phyloP scores from a whole-genome alignment of 306 rosid species.

The Ammopiptanthus mongolicus region DNA sequence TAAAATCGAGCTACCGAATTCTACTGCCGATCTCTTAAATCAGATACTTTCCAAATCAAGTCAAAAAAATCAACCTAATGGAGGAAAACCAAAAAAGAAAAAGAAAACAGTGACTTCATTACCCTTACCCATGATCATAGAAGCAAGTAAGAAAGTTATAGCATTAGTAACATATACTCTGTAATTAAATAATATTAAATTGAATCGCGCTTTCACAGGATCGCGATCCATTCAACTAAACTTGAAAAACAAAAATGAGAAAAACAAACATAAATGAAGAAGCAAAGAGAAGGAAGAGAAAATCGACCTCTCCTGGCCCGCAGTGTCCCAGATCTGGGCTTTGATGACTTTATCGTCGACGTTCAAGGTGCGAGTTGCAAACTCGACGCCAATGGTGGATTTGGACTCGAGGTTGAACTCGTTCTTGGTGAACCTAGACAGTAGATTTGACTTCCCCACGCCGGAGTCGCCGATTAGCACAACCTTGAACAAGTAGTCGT shows the following conservation, averaged over 20 bases:
- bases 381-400: constrained; percentile 78
- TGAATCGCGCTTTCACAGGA: neutral
- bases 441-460: constrained; percentile 73
- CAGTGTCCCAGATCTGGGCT: constrained; percentile 88
- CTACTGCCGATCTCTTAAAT: neutral
- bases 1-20: too few relatives aligned
- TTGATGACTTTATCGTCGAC: constrained; percentile 62
- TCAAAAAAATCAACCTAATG: neutral
- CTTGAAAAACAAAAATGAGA: too few relatives aligned
- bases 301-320: constrained; percentile 72
- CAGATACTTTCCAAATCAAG: neutral
- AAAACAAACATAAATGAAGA: neutral
- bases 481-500: constrained; percentile 70
- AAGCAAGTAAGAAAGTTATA: neutral
- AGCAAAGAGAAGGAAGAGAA: neutral
- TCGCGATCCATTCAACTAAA: neutral
- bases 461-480: constrained; percentile 79
- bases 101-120: too few relatives aligned
- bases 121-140: too few relatives aligned
- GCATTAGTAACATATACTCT: neutral
- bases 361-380: constrained; percentile 65
- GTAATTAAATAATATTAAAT: neutral
- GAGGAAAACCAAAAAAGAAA: neutral
- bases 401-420: constrained; percentile 78
- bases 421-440: constrained; percentile 72